Percentiles rank a stretch among this genome's conserved stretches.
Evolutionary conservation across 2,329 filamentous ascomycete species (phyloP).

Genomic region (Scolecobasidium constrictum): DNA sequence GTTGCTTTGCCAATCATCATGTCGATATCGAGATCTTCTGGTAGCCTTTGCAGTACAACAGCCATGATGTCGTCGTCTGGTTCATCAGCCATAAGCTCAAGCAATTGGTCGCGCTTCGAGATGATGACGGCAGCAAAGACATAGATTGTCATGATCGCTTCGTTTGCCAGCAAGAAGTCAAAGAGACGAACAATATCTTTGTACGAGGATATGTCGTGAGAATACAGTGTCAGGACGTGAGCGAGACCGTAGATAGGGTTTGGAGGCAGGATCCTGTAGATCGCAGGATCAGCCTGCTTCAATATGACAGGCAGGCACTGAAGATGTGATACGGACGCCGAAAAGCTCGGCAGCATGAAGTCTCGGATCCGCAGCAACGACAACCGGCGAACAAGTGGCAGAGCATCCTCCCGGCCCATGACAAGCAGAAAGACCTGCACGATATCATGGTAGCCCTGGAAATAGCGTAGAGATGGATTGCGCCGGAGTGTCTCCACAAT

Average conservation of each 20-base stretch:
- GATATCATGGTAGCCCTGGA: slow-evolving; percentile 98
- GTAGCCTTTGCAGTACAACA: slow-evolving; percentile 75
- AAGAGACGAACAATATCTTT: slow-evolving; percentile 82
- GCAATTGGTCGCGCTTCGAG: slow-evolving; percentile 69
- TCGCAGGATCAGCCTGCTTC: slow-evolving; percentile 54
- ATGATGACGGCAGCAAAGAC: slow-evolving; percentile 80
- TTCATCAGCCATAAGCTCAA: slow-evolving; percentile 71
- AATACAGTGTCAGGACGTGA: slow-evolving; percentile 88
- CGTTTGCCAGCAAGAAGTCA: slow-evolving; percentile 77
- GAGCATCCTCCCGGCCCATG: slow-evolving; percentile 52
- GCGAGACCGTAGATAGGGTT: slow-evolving; percentile 72
- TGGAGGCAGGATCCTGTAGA: slow-evolving; percentile 67
- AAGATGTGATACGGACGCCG: slow-evolving; percentile 75
- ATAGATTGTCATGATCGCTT: slow-evolving; percentile 84
- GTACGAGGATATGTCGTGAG: slow-evolving; percentile 88
- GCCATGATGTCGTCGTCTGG: slow-evolving; percentile 91
- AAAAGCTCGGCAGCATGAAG: slow-evolving; percentile 88
- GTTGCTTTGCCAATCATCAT: slow-evolving; percentile 57
- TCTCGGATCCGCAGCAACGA: slow-evolving; percentile 86
- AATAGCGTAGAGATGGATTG: slow-evolving; percentile 81
- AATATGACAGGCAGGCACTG: slow-evolving; percentile 77
- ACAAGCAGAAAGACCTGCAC: slow-evolving; percentile 91
- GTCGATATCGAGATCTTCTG: slow-evolving; percentile 70
- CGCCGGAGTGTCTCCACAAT: slow-evolving; percentile 72
- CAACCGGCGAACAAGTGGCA: slow-evolving; percentile 61